Evolutionary conservation across 768 basidiomycete species (phyloP).

Genomic region (Tricholoma bakamatsutake): DNA sequence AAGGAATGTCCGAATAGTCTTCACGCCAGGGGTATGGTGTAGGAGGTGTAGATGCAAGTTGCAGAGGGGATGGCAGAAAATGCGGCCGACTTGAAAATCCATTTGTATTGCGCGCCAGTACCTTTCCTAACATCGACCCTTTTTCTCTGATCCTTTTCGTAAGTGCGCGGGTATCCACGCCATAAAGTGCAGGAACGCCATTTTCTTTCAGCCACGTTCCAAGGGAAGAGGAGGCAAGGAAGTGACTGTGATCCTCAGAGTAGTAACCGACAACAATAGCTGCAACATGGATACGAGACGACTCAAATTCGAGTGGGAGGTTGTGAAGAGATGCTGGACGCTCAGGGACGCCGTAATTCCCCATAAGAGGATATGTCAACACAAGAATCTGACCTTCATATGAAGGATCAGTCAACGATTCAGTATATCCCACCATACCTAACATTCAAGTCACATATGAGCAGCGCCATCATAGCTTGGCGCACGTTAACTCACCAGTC

Average conservation of each 20-base stretch:
- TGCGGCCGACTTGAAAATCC: slow-evolving; percentile 35
- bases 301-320: slow-evolving; percentile 83
- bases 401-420: slow-evolving; percentile 96
- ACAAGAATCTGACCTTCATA: slow-evolving; percentile 98
- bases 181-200: slow-evolving; percentile 89
- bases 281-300: slow-evolving; percentile 88
- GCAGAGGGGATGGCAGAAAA: slow-evolving; percentile 24
- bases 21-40: slow-evolving; percentile 66
- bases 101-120: slow-evolving; percentile 60
- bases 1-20: slow-evolving; percentile 77
- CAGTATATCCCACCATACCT: slow-evolving; percentile 99
- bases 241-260: slow-evolving; percentile 92
- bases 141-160: slow-evolving; percentile 96
- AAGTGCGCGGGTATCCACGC: slow-evolving; percentile 93
- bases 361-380: slow-evolving; percentile 93
- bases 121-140: slow-evolving; percentile 84
- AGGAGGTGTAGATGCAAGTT: slow-evolving; percentile 48
- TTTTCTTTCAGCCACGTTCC: slow-evolving; percentile 94
- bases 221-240: slow-evolving; percentile 83
- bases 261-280: slow-evolving; percentile 92
- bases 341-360: slow-evolving; percentile 94
- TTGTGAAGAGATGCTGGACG: slow-evolving; percentile 47
- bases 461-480: slow-evolving; percentile 1
- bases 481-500: slow-evolving; percentile 62
- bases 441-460: slow-evolving; percentile 7